Base-by-base conservation (phyloP, 2,329 filamentous ascomycete genomes). In the Sphaerulina populicola region DNA sequence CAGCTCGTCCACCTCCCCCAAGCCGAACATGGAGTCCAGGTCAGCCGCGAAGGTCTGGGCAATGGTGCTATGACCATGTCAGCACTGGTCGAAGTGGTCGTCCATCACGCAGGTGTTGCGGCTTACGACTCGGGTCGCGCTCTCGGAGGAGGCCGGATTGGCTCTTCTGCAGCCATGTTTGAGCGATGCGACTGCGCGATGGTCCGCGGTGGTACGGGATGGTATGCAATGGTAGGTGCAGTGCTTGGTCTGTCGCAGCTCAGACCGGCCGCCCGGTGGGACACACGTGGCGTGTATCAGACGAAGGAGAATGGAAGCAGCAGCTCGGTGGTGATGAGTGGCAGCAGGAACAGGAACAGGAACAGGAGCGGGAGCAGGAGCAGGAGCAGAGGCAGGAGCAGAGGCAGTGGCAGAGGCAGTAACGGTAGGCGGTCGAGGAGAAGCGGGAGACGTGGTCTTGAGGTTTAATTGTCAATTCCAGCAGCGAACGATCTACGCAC, bases 11-110 rank as follows among this genome's bases (percentile, higher is more conserved):
- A 93, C 69, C 60, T 82, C 79, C 61, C 93, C 87, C 65, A 96
- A 83, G 64, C 86, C 85, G 74, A 96, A 96, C 61, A 94, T 85
- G 67, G 88, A 85, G 74, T 91, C 86, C 55, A 96, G 77, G 68
- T 91, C 87, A 40, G 82, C 76, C 53, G 88, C 91, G 72, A 96
- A 95, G 66, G 85, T 88, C 62, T 82, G 85, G 48, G 89, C 90
- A 70, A 95, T 82, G 55, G 87, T 93, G 57, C 90, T 95, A 70
- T 42, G 46, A 38, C 35, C 29, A 35, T n/a, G 18, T 27, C 21
- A 23, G 29, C 15, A 35, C 12, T 12, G 9, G 11, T 15, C 21
- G 27, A 21, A 35, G 4, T 12, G 9, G 11, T 15, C 21, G 27
- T 31, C 23, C 46, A 27, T 4, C 14, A 18, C 4, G 8, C 31